phyloP scores from a whole-genome alignment of 106 monocot genomes.

The Alisma plantagoaquatica region DNA sequence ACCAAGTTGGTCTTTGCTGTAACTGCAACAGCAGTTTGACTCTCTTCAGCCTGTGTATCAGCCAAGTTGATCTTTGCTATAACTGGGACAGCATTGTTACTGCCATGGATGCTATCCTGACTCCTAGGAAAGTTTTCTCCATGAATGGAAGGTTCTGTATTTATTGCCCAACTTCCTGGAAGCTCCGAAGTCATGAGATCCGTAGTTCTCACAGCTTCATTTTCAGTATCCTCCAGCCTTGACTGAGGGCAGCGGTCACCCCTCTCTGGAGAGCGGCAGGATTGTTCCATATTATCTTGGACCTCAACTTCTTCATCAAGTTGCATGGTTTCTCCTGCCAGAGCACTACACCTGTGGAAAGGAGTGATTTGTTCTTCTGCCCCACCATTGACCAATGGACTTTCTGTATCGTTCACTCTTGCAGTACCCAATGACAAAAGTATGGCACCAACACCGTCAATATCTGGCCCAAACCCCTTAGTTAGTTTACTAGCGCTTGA shows the following conservation, averaged over 20 bases:
- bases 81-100: slow-evolving; percentile 11
- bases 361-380: slow-evolving; percentile 7
- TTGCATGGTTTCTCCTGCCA: slow-evolving; percentile 52
- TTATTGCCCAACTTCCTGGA: slow-evolving; percentile 84
- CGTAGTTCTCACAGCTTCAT: slow-evolving; percentile 35
- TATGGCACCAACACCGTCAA: slow-evolving; percentile 32
- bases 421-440: slow-evolving; percentile 41
- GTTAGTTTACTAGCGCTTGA: slow-evolving; percentile 29
- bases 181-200: slow-evolving; percentile 89
- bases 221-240: slow-evolving; percentile 41
- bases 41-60: slow-evolving; percentile 40
- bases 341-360: slow-evolving; percentile 30
- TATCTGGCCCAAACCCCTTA: slow-evolving; percentile 36
- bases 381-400: slow-evolving; percentile 19
- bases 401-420: slow-evolving; percentile 53
- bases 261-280: background rate
- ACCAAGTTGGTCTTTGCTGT: slow-evolving; percentile 20
- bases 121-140: slow-evolving; percentile 49
- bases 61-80: slow-evolving; percentile 21
- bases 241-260: slow-evolving; percentile 13
- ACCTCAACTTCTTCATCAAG: slow-evolving; percentile 37
- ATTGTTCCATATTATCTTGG: slow-evolving; percentile 20
- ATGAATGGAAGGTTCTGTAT: slow-evolving; percentile 59
- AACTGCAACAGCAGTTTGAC: slow-evolving; percentile 33
- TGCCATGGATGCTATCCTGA: slow-evolving; percentile 2